phyloP scores from a whole-genome alignment of 805 yeast species.

The Ogataea henricii region DNA sequence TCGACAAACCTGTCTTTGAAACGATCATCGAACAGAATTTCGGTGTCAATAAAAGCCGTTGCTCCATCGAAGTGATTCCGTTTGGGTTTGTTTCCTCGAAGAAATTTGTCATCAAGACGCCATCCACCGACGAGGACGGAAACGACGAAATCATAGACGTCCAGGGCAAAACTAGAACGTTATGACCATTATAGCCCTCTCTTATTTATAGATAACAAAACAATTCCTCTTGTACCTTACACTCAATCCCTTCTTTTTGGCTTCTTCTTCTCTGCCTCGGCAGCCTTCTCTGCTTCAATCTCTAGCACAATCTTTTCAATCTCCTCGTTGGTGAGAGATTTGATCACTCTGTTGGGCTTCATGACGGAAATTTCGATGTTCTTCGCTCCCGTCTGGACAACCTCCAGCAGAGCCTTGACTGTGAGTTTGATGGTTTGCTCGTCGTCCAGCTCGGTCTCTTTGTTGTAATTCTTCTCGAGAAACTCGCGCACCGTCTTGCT shows the following conservation, averaged over 20 bases:
- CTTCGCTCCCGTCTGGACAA: conserved; percentile 96
- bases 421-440: conserved; percentile 78
- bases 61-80: conserved; percentile 32
- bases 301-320: conserved; percentile 74
- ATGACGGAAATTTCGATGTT: conserved; percentile 91
- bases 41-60: conserved; percentile 25
- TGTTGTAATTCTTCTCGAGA: conserved; percentile 79
- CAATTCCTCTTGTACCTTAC: neutral
- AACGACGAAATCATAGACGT: conserved; percentile 30
- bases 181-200: neutral
- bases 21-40: conserved; percentile 29
- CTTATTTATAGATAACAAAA: conserved; percentile 1
- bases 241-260: conserved; percentile 33
- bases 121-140: conserved; percentile 21
- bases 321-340: conserved; percentile 64
- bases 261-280: conserved; percentile 76
- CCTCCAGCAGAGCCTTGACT: conserved; percentile 85
- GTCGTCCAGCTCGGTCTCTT: conserved; percentile 58
- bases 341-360: conserved; percentile 65
- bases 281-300: conserved; percentile 85
- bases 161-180: conserved; percentile 32
- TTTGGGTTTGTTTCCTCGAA: conserved; percentile 16
- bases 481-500: conserved; percentile 94
- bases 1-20: conserved; percentile 22
- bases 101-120: conserved; percentile 29